Percentiles rank a stretch among this genome's conserved stretches.
These are phyloP conservation scores for Aspergillus melleus DNA, from an alignment of 2,329 filamentous ascomycete species.

Conservation along the genomic window DNA sequence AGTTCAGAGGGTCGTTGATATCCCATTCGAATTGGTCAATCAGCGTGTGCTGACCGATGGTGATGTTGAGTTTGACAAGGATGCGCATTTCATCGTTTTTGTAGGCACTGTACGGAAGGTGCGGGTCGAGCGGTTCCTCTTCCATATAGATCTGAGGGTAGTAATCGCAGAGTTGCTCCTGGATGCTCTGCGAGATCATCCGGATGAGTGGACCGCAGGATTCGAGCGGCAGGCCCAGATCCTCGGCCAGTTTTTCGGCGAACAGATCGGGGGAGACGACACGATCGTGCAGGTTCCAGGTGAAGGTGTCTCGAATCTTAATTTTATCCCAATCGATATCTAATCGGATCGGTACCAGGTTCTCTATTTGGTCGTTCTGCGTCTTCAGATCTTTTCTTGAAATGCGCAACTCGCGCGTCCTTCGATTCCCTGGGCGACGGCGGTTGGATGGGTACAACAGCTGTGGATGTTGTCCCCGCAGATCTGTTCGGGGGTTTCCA, in stretches of 20 bases:
- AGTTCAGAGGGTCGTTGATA: conserved; percentile 91
- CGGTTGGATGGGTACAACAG: conserved; percentile 80
- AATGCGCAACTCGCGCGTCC: conserved; percentile 71
- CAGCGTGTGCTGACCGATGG: conserved; percentile 89
- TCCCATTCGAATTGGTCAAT: conserved; percentile 99
- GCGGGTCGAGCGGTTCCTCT: conserved; percentile 85
- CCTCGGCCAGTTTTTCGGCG: conserved; percentile 85
- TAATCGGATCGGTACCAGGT: conserved; percentile 84
- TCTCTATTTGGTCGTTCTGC: conserved; percentile 88
- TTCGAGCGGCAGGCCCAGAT: conserved; percentile 74
- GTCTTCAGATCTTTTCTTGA: conserved; percentile 76
- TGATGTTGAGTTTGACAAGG: conserved; percentile 93
- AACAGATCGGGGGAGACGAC: conserved; percentile 78
- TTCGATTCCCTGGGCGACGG: conserved; percentile 72
- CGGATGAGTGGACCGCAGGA: conserved; percentile 56
- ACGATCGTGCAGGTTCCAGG: conserved; percentile 95
- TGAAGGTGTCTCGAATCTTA: conserved; percentile 94
- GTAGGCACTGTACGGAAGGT: conserved; percentile 87
- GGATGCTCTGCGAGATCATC: conserved; percentile 69
- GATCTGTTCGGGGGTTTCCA: conserved; percentile 81
- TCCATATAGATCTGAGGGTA: conserved; percentile 89
- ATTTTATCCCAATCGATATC: conserved; percentile 96
- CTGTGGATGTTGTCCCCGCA: conserved; percentile 61
- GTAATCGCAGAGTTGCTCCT: conserved; percentile 88
- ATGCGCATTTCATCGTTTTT: conserved; percentile 99